Evolutionary conservation across 805 yeast species (phyloP).

Genomic region (Ogataea allantospora): DNA sequence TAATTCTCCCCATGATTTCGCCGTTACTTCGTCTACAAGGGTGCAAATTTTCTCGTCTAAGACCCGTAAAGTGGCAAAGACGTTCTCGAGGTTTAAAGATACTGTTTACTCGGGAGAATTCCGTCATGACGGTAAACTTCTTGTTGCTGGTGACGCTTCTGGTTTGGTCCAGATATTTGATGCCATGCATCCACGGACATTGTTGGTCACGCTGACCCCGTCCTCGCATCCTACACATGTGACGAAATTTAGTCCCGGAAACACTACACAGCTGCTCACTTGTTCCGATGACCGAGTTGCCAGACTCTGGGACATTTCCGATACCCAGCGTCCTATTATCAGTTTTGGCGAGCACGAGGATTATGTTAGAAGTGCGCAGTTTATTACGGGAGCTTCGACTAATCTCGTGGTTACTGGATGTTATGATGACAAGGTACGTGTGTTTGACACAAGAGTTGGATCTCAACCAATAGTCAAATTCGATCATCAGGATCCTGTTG

Average conservation of each 20-base stretch:
- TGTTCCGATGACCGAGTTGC: conserved; percentile 91
- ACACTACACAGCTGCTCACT: conserved; percentile 71
- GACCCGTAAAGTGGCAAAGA: conserved; percentile 86
- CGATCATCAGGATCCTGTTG: conserved; percentile 79
- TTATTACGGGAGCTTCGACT: conserved; percentile 59
- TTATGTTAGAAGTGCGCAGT: conserved; percentile 79
- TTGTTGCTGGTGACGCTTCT: conserved; percentile 94
- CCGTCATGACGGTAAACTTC: conserved; percentile 83
- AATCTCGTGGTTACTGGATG: conserved; percentile 89
- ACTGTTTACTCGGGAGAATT: conserved; percentile 90
- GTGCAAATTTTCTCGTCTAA: conserved; percentile 92
- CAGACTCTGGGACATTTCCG: conserved; percentile 84
- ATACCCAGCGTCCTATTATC: conserved; percentile 66
- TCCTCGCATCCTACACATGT: conserved; percentile 89
- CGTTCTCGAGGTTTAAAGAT: conserved; percentile 85
- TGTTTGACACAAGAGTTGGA: conserved; percentile 73
- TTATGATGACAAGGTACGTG: conserved; percentile 82
- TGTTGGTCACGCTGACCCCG: conserved; percentile 78
- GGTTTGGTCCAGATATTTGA: conserved; percentile 92
- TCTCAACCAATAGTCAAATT: conserved; percentile 58
- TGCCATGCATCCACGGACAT: conserved; percentile 67
- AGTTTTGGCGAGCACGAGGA: conserved; percentile 77
- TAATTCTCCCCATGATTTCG: conserved; percentile 82
- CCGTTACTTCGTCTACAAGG: conserved; percentile 87
- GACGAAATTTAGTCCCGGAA: conserved; percentile 82